Base-by-base conservation (phyloP, 495 filamentous ascomycete genomes). In the Penicillium coffeae region DNA sequence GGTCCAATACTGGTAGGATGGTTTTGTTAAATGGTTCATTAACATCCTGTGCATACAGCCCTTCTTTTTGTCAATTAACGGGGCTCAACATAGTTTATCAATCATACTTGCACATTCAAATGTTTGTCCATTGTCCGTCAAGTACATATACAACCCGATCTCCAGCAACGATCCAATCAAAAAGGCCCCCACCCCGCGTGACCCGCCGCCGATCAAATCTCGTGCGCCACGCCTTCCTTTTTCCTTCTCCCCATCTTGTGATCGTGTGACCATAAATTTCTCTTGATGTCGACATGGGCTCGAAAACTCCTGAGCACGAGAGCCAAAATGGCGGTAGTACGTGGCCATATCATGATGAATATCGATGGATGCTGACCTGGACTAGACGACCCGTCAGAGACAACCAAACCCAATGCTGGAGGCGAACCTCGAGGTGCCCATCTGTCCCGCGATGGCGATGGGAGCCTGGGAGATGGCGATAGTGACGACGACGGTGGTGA, bases 401-500 rank as follows among this genome's bases (percentile, higher is more conserved):
- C 56, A 45, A 59, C 35, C 54, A 75, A 73, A 22, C 53, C 63
- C 38, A 75, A 75, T 52, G 63, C 71, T 30, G 63, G 75, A 13
- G 63, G 61, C 27, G 64, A 68, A 50, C 62, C 69, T 37, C 62
- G 64, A 13, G 69, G 69, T 8, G 48, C 42, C 32, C 62, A 70
- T 51, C 42, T 64, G 35, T 52, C 70, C 38, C 63, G 61, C 25
- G 71, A 71, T 36, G 67, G 74, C n/a, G 74, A 75, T 56, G 58
- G 62, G 8, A 47, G 45, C 22, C 33, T 66, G 41, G 69, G 61
- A 38, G 68, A 71, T 40, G 67, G 68, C 42, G 77, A 75, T 32
- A 75, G 70, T 20, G 81, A 80, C 44, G 82, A 76, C 33, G 77
- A 72, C 18, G 83, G 80, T 33, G 78, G 75, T 38, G 76, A 81